phyloP scores from a whole-genome alignment of 2,329 filamentous ascomycete genomes.

The Talaromyces marneffei region DNA sequence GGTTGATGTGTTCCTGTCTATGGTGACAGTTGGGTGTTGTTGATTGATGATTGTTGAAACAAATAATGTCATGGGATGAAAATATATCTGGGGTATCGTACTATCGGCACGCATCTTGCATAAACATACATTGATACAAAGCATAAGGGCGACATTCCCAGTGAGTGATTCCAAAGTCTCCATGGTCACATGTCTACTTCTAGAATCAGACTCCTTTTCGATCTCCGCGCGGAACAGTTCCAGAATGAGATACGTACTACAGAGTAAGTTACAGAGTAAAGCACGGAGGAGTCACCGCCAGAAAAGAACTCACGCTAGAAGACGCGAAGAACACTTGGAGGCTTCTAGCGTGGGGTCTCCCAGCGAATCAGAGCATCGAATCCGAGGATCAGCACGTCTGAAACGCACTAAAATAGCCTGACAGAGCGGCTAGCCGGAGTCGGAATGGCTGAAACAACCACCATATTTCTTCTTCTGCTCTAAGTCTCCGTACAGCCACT shows the following conservation, averaged over 20 bases:
- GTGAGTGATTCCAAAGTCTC: neutral
- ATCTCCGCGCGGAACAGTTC: neutral
- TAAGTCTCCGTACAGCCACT: neutral
- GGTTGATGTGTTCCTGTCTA: no score
- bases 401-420: constrained; percentile 4
- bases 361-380: neutral
- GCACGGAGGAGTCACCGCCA: neutral
- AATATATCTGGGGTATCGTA: neutral
- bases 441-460: neutral
- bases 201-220: neutral
- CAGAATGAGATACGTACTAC: no score
- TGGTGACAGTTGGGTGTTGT: no score
- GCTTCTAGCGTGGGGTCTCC: neutral
- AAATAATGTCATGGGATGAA: neutral
- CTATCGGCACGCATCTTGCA: neutral
- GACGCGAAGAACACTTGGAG: neutral
- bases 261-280: neutral
- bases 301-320: neutral
- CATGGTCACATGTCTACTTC: neutral
- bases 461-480: neutral
- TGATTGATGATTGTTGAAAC: neutral
- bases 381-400: constrained; percentile 2
- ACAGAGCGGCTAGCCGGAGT: neutral
- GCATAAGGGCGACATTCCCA: neutral
- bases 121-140: neutral